These are phyloP conservation scores for Stevia rebaudiana DNA, from an alignment of 140 eudicot genomes.

Conservation along the genomic window DNA sequence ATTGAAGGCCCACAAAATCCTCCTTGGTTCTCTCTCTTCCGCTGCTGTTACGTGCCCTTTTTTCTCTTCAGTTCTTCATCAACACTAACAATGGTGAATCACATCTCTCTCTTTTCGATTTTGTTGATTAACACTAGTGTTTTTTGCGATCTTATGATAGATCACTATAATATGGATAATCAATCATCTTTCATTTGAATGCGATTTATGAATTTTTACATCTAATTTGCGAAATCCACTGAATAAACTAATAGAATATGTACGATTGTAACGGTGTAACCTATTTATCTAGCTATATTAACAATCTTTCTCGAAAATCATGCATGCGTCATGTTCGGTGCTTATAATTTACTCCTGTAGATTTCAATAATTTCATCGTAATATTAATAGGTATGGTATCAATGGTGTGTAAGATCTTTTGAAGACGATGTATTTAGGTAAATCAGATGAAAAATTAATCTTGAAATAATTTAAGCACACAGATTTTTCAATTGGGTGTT, in stretches of 20 bases:
- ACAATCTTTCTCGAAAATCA: neutral
- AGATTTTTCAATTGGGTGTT: neutral
- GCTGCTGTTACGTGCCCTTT: slow-evolving; percentile 18
- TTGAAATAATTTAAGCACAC: neutral
- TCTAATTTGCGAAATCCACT: neutral
- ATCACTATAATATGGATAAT: too few species aligned
- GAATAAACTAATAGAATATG: neutral
- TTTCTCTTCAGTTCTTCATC: slow-evolving; percentile 8
- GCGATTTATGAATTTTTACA: neutral
- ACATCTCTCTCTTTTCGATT: neutral
- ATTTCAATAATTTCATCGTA: too few species aligned
- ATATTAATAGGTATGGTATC: neutral
- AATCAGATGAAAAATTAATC: neutral
- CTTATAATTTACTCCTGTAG: neutral
- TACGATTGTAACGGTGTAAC: neutral
- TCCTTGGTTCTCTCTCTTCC: slow-evolving; percentile 5
- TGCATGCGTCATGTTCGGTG: neutral
- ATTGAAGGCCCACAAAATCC: slow-evolving; percentile 34
- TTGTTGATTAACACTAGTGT: too few species aligned
- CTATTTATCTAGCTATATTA: neutral
- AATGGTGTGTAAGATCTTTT: too few species aligned
- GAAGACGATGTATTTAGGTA: neutral
- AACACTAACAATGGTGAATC: slow-evolving; percentile 28
- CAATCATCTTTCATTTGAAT: neutral
- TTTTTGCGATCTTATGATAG: neutral